Evolutionary conservation across 2,329 filamentous ascomycete genomes (phyloP).

Genomic region (Exophiala alcalophila): DNA sequence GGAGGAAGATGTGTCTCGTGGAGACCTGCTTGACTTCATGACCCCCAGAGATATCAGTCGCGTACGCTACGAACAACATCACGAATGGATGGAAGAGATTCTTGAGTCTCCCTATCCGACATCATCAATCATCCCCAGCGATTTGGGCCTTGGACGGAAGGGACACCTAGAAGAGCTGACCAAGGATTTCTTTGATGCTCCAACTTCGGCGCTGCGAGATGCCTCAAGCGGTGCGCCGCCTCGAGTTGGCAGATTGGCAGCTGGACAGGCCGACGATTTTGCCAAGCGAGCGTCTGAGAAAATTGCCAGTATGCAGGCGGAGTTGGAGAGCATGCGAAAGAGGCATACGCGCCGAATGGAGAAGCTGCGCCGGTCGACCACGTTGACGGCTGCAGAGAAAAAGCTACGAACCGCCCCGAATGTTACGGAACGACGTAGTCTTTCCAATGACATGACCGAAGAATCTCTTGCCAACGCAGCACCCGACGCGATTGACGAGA

Average conservation of each 20-base stretch:
- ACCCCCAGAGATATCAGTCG: slow-evolving; percentile 87
- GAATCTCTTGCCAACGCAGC: slow-evolving; percentile 13
- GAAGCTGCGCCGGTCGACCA: slow-evolving; percentile 67
- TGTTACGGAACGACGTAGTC: slow-evolving; percentile 24
- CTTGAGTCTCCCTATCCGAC: slow-evolving; percentile 86
- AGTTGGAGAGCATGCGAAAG: slow-evolving; percentile 80
- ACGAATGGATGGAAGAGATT: slow-evolving; percentile 99
- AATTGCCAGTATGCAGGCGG: slow-evolving; percentile 68
- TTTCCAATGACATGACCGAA: slow-evolving; percentile 9
- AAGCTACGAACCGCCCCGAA: slow-evolving; percentile 67
- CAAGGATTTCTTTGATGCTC: slow-evolving; percentile 74
- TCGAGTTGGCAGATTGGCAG: slow-evolving; percentile 62
- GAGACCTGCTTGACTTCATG: slow-evolving; percentile 85
- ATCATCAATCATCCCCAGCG: slow-evolving; percentile 78
- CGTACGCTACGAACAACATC: slow-evolving; percentile 85
- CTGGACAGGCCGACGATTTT: slow-evolving; percentile 79
- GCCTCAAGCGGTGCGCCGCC: slow-evolving; percentile 33
- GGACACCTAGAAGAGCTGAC: slow-evolving; percentile 80
- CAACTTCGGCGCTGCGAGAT: slow-evolving; percentile 36
- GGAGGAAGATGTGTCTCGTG: slow-evolving; percentile 81
- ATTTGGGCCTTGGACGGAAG: slow-evolving; percentile 79
- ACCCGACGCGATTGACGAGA: slow-evolving; percentile 58
- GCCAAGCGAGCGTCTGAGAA: slow-evolving; percentile 71
- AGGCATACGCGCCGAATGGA: slow-evolving; percentile 74
- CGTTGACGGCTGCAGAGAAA: slow-evolving; percentile 71